These are phyloP conservation scores for Cucumis hystrix DNA, from an alignment of 306 rosid genomes.

Conservation along the genomic window DNA sequence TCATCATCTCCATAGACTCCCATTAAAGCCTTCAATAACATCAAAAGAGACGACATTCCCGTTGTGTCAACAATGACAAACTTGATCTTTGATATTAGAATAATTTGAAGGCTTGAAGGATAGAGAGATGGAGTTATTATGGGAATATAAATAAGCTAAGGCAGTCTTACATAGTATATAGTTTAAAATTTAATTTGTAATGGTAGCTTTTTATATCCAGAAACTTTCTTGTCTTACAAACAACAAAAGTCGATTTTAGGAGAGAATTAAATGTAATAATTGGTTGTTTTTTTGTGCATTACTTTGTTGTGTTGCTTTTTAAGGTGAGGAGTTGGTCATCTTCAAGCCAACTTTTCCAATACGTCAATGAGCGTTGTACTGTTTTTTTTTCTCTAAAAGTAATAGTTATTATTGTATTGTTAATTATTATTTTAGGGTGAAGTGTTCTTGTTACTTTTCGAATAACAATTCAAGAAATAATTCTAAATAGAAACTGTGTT, in stretches of 20 bases:
- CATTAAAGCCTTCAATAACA: not conserved
- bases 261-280: not conserved
- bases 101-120: not conserved
- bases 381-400: not conserved
- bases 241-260: not conserved
- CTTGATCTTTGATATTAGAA: not conserved
- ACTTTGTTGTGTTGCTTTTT: not conserved
- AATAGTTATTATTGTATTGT: no score
- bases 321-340: not conserved
- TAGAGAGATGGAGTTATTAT: not conserved
- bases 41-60: not conserved
- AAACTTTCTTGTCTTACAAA: not conserved
- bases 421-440: not conserved
- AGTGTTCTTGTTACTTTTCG: not conserved
- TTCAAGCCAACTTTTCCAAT: not conserved
- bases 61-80: not conserved
- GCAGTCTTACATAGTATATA: not conserved
- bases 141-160: not conserved
- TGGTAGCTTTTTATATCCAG: not conserved
- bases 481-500: no score
- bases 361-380: not conserved
- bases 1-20: not conserved
- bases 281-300: not conserved
- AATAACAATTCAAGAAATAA: no score
- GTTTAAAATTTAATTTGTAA: not conserved